Evolutionary conservation across 2,329 filamentous ascomycete genomes (phyloP), one percentile per base, ranked within the genome.

Genomic region (Aspergillus udagawae): DNA sequence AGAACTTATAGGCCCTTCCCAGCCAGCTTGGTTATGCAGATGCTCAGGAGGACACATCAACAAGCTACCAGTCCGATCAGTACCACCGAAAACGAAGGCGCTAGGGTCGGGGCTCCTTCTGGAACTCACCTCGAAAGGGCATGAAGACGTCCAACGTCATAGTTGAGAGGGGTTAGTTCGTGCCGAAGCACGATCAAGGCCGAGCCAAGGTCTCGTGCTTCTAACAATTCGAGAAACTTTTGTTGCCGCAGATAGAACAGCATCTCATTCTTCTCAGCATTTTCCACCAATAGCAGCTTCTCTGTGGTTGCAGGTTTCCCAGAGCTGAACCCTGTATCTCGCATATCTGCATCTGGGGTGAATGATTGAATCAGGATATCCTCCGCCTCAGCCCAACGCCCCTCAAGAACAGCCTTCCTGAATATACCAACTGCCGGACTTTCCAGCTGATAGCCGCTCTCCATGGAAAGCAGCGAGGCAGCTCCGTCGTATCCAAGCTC

Each of bases 141-240:
- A 73, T 95, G 91, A 49, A 97, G 79, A 67, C 89, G 87, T 44
- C 82, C 79, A 1, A 86, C 87, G 66, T 96, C 90, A 65, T 90
- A 88, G 65, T 90, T 88, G 45, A 97, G 77, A 0, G 94, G 92
- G 0, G 92, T 94, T 54, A 99, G 78, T 77, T 99, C 93, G 61
- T 86, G 86, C 21, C 94, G 86, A 49, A 99, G 82, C n/a, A 97
- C 91, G 67, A 82, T 82, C 56, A 99, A 80, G 7, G 93, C 94
- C 52, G 83, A 82, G 14, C 82, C 82, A 8, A 90, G 84, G 65
- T 97, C 87, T 63, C 86, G 81, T 66, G 82, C 80, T 72, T 97
- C 92, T 47, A 99, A 78, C 8, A 96, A 79, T 76, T 99, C 94
- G 29, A 99, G 80, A 67, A 93, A 99, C 73, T 97, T 97, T 72